Conservation (phyloP, 768 basidiomycete genomes). For the Mycena maculata region DNA sequence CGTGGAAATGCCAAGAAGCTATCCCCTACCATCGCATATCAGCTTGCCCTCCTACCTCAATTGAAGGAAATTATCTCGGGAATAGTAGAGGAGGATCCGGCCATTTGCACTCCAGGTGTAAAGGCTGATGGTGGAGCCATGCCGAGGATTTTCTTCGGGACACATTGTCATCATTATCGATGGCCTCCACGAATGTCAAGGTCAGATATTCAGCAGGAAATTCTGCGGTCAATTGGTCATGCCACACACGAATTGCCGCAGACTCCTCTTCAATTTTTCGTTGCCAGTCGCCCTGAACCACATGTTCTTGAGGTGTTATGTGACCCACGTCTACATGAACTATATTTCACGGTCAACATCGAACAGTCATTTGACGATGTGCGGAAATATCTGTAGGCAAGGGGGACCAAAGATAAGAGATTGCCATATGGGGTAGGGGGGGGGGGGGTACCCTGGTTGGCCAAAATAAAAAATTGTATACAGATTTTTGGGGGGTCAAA, state of each 20-base stretch:
- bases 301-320: slow-evolving; percentile 30
- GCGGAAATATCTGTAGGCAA: not conserved
- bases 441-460: too few species aligned
- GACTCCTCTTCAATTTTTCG: slow-evolving; percentile 39
- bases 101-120: not conserved
- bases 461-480: too few species aligned
- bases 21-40: too few species aligned
- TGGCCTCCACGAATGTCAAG: slow-evolving; percentile 25
- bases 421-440: too few species aligned
- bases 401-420: too few species aligned
- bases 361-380: not conserved
- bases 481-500: too few species aligned
- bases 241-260: slow-evolving; percentile 2
- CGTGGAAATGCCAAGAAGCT: too few species aligned
- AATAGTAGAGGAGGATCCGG: not conserved
- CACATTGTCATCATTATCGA: slow-evolving; percentile 35
- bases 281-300: slow-evolving; percentile 43
- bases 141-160: not conserved
- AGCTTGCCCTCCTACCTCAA: too few species aligned
- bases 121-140: not conserved
- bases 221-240: slow-evolving; percentile 19
- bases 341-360: not conserved
- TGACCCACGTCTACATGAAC: not conserved
- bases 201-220: slow-evolving; percentile 13
- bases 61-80: not conserved